Percentiles rank a stretch among this genome's conserved stretches.
Evolutionary conservation across 2,329 filamentous ascomycete species (phyloP).

Genomic region (Phaeoacremonium minimum): DNA sequence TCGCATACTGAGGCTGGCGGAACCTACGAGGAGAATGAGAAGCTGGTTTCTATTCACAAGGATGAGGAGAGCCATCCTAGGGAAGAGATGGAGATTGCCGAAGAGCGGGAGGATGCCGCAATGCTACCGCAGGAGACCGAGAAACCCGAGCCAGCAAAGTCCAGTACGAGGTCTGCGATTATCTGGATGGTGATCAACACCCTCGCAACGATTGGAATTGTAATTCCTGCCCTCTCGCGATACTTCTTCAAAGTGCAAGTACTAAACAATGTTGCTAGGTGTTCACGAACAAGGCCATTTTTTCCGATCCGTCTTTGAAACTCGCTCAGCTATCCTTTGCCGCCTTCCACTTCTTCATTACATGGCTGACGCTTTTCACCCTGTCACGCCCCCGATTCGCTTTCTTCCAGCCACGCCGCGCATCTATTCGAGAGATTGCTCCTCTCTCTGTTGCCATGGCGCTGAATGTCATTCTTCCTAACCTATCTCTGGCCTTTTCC

Average conservation of each 20-base stretch:
- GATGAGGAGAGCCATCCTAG: constrained; percentile 24
- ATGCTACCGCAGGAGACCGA: constrained; percentile 29
- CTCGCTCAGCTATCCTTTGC: constrained; percentile 63
- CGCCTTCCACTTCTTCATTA: constrained; percentile 65
- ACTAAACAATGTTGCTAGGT: constrained; percentile 37
- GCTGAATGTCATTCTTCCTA: constrained; percentile 65
- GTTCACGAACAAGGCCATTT: constrained; percentile 68
- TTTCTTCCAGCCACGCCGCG: constrained; percentile 55
- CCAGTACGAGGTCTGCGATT: constrained; percentile 31
- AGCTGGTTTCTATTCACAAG: constrained; percentile 20
- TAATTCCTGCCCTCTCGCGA: constrained; percentile 25
- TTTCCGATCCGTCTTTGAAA: constrained; percentile 57
- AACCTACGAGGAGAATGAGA: constrained; percentile 27
- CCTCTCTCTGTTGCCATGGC: constrained; percentile 65
- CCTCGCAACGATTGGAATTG: constrained; percentile 59
- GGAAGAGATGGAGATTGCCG: constrained; percentile 30
- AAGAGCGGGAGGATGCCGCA: constrained; percentile 34
- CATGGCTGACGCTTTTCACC: constrained; percentile 57
- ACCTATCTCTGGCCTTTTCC: constrained; percentile 63
- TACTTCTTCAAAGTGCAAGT: constrained; percentile 3
- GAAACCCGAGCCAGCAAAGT: constrained; percentile 26
- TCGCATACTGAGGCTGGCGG: constrained; percentile 25
- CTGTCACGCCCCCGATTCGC: constrained; percentile 54
- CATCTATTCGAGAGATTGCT: constrained; percentile 51
- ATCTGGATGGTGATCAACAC: constrained; percentile 60